Percentiles rank a stretch among this genome's conserved stretches.
phyloP scores from a whole-genome alignment of 805 yeast species.

The Priceomyces medius region DNA sequence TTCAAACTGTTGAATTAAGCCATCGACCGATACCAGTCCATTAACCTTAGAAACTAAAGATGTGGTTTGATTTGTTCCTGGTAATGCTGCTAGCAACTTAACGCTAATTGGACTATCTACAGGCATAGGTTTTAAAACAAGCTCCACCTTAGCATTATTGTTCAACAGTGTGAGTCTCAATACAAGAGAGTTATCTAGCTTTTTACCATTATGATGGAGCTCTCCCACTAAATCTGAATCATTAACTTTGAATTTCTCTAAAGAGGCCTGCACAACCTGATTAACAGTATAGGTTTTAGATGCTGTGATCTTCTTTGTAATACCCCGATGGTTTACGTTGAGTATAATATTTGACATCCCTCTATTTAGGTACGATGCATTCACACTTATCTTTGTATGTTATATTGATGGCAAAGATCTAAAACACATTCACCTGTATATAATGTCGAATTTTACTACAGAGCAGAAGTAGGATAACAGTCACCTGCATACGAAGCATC shows the following conservation, averaged over 20 bases:
- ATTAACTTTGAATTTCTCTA: conserved; percentile 26
- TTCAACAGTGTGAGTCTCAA: conserved; percentile 30
- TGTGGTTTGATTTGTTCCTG: conserved; percentile 6
- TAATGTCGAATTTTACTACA: too few species aligned
- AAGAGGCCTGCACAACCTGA: conserved; percentile 21
- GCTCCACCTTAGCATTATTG: conserved; percentile 32
- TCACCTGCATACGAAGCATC: too few species aligned
- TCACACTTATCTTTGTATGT: too few species aligned
- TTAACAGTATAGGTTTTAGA: conserved; percentile 24
- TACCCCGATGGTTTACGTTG: conserved; percentile 22
- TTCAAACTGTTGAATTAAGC: conserved; percentile 7
- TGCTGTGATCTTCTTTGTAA: conserved; percentile 28
- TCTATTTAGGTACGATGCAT: neutral
- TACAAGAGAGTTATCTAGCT: conserved; percentile 31
- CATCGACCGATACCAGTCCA: neutral
- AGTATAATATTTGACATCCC: conserved; percentile 25
- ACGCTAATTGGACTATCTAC: conserved; percentile 13
- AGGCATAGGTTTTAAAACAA: conserved; percentile 12
- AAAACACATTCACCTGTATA: neutral
- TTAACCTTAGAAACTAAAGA: conserved; percentile 4
- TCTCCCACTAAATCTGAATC: conserved; percentile 18
- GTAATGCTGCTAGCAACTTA: conserved; percentile 14
- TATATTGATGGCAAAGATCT: conserved; percentile 3
- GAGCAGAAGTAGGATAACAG: too few species aligned
- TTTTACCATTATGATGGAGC: conserved; percentile 27